A percentile compares a stretch with the other conserved stretches of the same genome.
phyloP scores from a whole-genome alignment of 2,329 filamentous ascomycete species.

The Penicillium sp. region DNA sequence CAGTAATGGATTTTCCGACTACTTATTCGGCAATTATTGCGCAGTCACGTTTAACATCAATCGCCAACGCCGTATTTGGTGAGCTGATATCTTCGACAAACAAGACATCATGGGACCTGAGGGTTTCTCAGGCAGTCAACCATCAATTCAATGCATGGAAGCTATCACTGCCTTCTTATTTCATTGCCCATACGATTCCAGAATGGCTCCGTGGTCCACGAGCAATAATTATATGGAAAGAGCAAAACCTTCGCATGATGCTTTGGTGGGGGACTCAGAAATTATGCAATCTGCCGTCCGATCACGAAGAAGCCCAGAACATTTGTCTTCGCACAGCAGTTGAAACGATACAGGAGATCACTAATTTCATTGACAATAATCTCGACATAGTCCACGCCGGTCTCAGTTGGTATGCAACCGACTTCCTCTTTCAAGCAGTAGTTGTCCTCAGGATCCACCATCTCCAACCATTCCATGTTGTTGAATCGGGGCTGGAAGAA shows the following conservation, averaged over 20 bases:
- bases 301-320: slow-evolving; percentile 26
- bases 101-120: neutral
- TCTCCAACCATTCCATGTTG: slow-evolving; percentile 9
- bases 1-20: neutral
- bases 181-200: neutral
- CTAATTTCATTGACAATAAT: slow-evolving; percentile 22
- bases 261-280: neutral
- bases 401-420: slow-evolving; percentile 34
- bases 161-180: neutral
- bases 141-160: neutral
- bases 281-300: slow-evolving; percentile 24
- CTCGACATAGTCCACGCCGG: slow-evolving; percentile 22
- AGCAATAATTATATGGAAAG: neutral
- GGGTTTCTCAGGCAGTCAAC: neutral
- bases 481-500: neutral
- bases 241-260: neutral
- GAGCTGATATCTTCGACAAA: neutral
- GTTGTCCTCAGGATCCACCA: slow-evolving; percentile 28
- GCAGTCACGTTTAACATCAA: neutral
- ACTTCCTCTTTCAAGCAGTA: slow-evolving; percentile 34
- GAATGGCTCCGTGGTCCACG: neutral
- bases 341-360: slow-evolving; percentile 30
- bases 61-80: neutral
- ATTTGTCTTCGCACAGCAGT: slow-evolving; percentile 29
- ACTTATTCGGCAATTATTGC: neutral